These are phyloP conservation scores for Grifola frondosa DNA, from an alignment of 1,284 basidiomycete species.

Conservation along the genomic window DNA sequence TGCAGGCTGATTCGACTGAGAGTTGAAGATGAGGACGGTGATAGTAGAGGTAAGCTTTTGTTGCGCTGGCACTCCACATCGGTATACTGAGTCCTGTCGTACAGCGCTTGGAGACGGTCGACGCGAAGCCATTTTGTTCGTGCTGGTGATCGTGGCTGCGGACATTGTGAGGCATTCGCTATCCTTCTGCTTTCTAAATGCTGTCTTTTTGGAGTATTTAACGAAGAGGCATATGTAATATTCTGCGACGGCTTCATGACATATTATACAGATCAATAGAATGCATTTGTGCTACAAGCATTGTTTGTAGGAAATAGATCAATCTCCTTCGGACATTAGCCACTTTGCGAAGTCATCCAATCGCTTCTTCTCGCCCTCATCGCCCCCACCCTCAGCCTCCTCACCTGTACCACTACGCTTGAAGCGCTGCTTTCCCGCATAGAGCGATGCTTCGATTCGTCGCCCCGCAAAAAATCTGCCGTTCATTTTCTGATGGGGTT, in stretches of 20 bases:
- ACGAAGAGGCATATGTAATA: not conserved
- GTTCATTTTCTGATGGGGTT: constrained; percentile 81
- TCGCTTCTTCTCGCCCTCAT: constrained; percentile 78
- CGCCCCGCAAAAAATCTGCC: constrained; percentile 90
- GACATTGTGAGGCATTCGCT: not conserved
- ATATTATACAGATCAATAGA: constrained; percentile 13
- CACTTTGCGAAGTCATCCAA: constrained; percentile 87
- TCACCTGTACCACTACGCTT: constrained; percentile 66
- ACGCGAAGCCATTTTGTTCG: constrained; percentile 63
- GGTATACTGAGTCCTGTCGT: not conserved
- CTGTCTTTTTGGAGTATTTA: constrained; percentile 10
- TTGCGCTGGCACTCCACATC: not conserved
- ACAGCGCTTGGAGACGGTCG: constrained; percentile 72
- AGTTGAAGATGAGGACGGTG: constrained; percentile 53
- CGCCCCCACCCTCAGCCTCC: constrained; percentile 59
- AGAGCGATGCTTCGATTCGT: constrained; percentile 79
- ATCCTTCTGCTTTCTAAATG: constrained; percentile 15
- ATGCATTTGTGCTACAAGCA: constrained; percentile 2
- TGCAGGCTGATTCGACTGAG: constrained; percentile 48
- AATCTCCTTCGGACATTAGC: constrained; percentile 78
- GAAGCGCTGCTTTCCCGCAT: constrained; percentile 81
- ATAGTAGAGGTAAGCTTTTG: constrained; percentile 62
- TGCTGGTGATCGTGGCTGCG: constrained; percentile 52
- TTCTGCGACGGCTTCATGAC: not conserved
- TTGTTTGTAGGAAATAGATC: constrained; percentile 13